Conservation (phyloP, 179 eudicot genomes). For the Carnegiea gigantea region DNA sequence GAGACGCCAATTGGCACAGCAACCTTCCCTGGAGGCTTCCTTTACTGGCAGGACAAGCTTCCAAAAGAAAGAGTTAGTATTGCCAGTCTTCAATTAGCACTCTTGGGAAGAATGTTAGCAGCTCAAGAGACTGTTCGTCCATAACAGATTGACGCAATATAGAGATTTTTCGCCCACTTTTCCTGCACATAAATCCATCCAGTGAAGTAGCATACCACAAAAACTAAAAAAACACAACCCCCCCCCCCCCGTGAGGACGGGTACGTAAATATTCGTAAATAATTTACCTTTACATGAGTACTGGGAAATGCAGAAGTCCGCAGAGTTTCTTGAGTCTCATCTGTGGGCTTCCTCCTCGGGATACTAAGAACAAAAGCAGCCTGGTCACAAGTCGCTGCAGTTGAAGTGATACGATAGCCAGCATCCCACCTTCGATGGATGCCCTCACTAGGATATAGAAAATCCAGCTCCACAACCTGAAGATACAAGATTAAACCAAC, state of each 20-base stretch:
- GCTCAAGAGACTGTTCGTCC: constrained; percentile 87
- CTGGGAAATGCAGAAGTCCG: constrained; percentile 91
- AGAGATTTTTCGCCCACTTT: constrained; percentile 87
- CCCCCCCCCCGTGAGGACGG: neutral
- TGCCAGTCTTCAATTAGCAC: constrained; percentile 16
- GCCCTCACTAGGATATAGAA: constrained; percentile 95
- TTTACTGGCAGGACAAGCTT: constrained; percentile 15
- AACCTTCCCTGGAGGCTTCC: neutral
- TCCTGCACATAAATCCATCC: constrained; percentile 48
- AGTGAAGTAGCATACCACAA: constrained; percentile 3
- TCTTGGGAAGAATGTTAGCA: constrained; percentile 22
- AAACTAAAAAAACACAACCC: neutral
- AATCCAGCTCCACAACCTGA: constrained; percentile 92
- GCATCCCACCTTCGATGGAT: constrained; percentile 84
- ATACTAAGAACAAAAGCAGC: constrained; percentile 80
- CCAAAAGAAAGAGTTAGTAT: constrained; percentile 16
- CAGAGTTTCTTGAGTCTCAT: constrained; percentile 96
- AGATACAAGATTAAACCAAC: neutral
- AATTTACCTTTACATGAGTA: constrained; percentile 81
- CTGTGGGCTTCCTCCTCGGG: constrained; percentile 70
- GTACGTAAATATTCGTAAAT: neutral
- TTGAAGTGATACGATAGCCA: constrained; percentile 84
- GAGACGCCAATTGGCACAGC: constrained; percentile 11
- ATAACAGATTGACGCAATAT: constrained; percentile 78
- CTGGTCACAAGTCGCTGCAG: constrained; percentile 87